Evolutionary conservation across 2,329 filamentous ascomycete genomes (phyloP).

Genomic region (Aureobasidium sp.): DNA sequence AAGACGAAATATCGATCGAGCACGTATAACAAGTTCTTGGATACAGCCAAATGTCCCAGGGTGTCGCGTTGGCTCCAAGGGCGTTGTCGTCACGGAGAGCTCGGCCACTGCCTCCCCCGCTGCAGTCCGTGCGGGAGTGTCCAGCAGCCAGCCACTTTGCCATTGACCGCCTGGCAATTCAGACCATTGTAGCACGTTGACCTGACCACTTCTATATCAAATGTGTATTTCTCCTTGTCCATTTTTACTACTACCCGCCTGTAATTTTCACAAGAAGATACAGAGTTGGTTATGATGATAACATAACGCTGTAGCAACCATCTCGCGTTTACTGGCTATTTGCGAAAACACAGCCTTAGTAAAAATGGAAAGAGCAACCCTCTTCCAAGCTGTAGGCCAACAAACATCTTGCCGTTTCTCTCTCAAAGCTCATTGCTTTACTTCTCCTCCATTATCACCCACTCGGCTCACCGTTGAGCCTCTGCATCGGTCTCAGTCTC

Average conservation of each 20-base stretch:
- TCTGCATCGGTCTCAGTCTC: neutral
- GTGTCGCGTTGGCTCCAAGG: conserved; percentile 7
- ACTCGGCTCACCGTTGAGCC: neutral
- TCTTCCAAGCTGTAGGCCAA: neutral
- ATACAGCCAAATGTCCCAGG: neutral
- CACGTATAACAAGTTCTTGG: neutral
- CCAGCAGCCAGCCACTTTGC: neutral
- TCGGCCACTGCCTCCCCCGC: conserved; percentile 6
- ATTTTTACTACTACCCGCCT: neutral
- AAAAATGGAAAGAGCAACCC: conserved; percentile 5
- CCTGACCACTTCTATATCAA: neutral
- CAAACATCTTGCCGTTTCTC: neutral
- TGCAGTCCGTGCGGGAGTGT: neutral
- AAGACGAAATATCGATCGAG: neutral
- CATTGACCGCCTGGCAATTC: neutral
- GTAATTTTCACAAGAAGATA: too few relatives aligned
- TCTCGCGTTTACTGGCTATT: neutral
- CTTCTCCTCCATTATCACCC: neutral
- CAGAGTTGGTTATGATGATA: neutral
- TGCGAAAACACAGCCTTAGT: neutral
- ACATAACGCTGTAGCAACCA: neutral
- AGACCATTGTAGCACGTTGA: neutral
- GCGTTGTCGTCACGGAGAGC: conserved; percentile 9
- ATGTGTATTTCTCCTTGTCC: neutral
- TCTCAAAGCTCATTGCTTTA: neutral